Evolutionary conservation across 2,329 filamentous ascomycete genomes (phyloP).

Genomic region (Fusarium stilboides): DNA sequence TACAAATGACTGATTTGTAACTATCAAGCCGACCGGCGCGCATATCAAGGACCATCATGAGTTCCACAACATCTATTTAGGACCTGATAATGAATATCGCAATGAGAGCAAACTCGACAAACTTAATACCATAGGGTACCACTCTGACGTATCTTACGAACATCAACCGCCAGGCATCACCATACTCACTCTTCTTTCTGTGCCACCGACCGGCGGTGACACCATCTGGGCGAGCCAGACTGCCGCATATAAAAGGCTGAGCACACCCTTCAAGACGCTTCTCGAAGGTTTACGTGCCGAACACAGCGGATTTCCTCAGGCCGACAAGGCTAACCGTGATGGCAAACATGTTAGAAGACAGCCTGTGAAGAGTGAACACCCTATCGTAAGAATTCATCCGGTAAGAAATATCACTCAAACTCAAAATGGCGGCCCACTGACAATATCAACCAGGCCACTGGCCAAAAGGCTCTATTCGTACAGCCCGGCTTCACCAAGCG

Average conservation of each 20-base stretch:
- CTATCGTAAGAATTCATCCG: neutral
- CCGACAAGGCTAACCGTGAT: neutral
- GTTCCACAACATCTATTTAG: neutral
- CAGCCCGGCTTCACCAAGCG: neutral
- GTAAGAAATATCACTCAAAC: neutral
- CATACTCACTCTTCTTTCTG: conserved; percentile 46
- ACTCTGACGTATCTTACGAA: conserved; percentile 62
- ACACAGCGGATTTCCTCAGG: neutral
- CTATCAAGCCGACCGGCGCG: neutral
- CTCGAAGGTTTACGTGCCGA: neutral
- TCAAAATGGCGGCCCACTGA: neutral
- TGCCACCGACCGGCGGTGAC: neutral
- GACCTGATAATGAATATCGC: neutral
- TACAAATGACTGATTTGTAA: neutral
- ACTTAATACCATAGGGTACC: conserved; percentile 55
- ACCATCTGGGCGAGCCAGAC: neutral
- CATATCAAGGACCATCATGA: neutral
- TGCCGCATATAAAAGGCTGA: neutral
- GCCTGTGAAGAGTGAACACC: neutral
- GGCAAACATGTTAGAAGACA: neutral
- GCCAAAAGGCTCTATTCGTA: neutral
- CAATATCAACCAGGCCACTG: neutral
- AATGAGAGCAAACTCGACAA: conserved; percentile 43
- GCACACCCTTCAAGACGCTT: neutral
- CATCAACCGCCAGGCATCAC: conserved; percentile 60